A percentile compares a stretch with the other conserved stretches of the same genome.
Conservation (phyloP, 768 basidiomycete species). For the Boletales sp. region DNA sequence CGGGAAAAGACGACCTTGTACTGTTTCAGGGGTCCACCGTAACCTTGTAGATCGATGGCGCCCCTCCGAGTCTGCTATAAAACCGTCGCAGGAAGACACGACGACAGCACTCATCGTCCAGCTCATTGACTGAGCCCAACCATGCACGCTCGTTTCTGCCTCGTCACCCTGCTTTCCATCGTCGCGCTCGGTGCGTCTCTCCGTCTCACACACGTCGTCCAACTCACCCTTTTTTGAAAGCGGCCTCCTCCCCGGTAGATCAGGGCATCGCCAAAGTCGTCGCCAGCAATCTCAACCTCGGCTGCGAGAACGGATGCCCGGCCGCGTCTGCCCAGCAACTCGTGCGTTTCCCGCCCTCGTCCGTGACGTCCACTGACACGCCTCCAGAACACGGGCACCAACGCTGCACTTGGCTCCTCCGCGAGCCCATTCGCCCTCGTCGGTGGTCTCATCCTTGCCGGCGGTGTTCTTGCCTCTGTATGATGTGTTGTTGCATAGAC, state of each 20-base stretch:
- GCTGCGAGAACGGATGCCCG: conserved; percentile 22
- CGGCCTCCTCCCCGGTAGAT: conserved; percentile 24
- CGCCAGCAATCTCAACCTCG: conserved; percentile 23
- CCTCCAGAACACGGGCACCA: not conserved
- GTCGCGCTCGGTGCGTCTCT: conserved; percentile 15
- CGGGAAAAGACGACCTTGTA: conserved; percentile 5
- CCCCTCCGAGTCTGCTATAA: too few relatives aligned
- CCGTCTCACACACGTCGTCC: not conserved
- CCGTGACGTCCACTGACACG: too few relatives aligned
- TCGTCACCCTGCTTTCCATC: conserved; percentile 17
- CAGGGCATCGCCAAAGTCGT: conserved; percentile 11
- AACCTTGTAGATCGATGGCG: too few relatives aligned
- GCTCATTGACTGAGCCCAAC: conserved; percentile 13
- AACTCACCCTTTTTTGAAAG: conserved; percentile 4
- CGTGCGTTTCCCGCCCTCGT: conserved; percentile 7
- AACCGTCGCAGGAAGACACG: too few relatives aligned
- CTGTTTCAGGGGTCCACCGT: not conserved
- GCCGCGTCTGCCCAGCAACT: conserved; percentile 16
- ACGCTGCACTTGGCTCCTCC: conserved; percentile 19
- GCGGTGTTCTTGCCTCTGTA: conserved; percentile 17
- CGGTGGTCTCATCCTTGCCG: conserved; percentile 19
- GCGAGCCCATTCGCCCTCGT: conserved; percentile 17
- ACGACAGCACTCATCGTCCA: not conserved
- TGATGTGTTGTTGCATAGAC: conserved; percentile 5
- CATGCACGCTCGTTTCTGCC: conserved; percentile 23